phyloP scores from a whole-genome alignment of 2,329 filamentous ascomycete species.

The Ophiostoma pallidulum region DNA sequence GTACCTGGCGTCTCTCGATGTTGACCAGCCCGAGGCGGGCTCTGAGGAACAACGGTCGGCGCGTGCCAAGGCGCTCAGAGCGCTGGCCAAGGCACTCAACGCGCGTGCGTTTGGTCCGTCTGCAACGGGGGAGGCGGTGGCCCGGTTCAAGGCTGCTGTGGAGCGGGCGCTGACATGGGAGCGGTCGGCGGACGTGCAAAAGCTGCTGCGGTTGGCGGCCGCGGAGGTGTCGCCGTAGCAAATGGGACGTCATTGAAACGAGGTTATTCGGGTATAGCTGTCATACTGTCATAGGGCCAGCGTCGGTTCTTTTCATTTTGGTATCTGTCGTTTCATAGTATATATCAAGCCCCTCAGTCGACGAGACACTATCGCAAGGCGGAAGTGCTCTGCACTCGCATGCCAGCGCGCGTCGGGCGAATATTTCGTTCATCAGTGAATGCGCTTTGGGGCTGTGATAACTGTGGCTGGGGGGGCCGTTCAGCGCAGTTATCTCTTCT shows the following conservation, averaged over 20 bases:
- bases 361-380: too few relatives aligned
- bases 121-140: constrained; percentile 10
- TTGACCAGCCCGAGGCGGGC: constrained; percentile 36
- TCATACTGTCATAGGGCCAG: too few relatives aligned
- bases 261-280: not conserved
- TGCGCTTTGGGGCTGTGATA: too few relatives aligned
- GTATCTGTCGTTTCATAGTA: not conserved
- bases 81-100: constrained; percentile 33
- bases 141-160: constrained; percentile 40
- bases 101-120: constrained; percentile 32
- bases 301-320: not conserved
- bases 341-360: too few relatives aligned
- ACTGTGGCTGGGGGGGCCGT: too few relatives aligned
- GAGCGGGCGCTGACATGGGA: constrained; percentile 27
- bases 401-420: too few relatives aligned
- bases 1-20: constrained; percentile 39
- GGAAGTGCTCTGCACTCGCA: too few relatives aligned
- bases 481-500: too few relatives aligned
- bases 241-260: not conserved
- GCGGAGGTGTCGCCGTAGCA: not conserved
- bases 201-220: constrained; percentile 20
- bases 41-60: constrained; percentile 42
- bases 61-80: constrained; percentile 36
- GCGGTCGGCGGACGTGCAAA: constrained; percentile 26
- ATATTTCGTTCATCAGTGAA: too few relatives aligned